Evolutionary conservation across 1,139 yeast species (phyloP), one percentile per base, ranked within the genome.

Genomic region (Protomyces arabidopsidicola): DNA sequence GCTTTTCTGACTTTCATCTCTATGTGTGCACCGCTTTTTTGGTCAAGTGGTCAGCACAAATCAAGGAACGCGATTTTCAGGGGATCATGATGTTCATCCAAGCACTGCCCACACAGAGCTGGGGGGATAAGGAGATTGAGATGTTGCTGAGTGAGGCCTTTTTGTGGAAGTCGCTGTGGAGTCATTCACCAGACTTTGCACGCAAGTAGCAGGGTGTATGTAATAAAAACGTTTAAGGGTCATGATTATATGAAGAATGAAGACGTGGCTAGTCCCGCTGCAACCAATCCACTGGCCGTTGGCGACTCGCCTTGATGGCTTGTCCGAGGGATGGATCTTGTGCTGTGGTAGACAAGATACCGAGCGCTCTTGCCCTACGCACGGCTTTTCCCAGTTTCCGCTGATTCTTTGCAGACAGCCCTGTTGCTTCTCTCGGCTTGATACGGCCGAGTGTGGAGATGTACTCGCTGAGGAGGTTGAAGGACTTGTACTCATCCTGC

Each of bases 21-120:
- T 93, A 93, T 73, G 98, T 93, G 2, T 93, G 99, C 77, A 97
- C 98, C n/a, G 98, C 98, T 12, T 93, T 93, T 72, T 77, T 93
- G 70, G 87, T 91, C 65, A 87, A 89, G 72, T 93, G 96, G 84
- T 84, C 95, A 65, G 83, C 81, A 60, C 86, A 85, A 66, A 78
- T 93, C 67, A 84, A 87, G 74, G 79, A 80, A n/a, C 88, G 87
- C 89, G 98, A 93, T 70, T 93, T 93, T 73, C 98, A 93, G 74
- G 98, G 90, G 68, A 88, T 90, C 45, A 84, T 93, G 75, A 86
- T 95, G 75, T 91, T 90, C 72, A 77, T 93, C 60, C 98, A 93
- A 74, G 85, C 85, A 53, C 86, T 95, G 14, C 98, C 98, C 18
- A 93, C 98, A 0, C 78, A 79, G 61, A 76, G 79, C 39, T 93